Percentiles rank a stretch among this genome's conserved stretches.
phyloP scores from a whole-genome alignment of 2,329 filamentous ascomycete species.

The Emmonsia crescens region DNA sequence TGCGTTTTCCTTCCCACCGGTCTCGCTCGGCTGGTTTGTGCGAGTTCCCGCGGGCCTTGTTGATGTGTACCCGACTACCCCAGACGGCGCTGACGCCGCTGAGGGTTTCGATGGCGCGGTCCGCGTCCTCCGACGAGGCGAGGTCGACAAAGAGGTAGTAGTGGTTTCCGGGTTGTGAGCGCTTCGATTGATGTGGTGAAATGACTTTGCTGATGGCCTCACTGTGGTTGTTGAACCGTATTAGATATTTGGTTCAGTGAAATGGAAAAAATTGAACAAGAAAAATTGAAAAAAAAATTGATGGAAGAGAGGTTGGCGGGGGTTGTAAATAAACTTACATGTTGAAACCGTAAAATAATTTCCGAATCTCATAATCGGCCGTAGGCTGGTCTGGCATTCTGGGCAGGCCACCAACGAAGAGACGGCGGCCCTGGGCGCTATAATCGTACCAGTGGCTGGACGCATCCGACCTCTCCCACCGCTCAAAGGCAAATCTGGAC shows the following conservation, averaged over 20 bases:
- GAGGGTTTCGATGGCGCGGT: slow-evolving; percentile 39
- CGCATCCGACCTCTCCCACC: slow-evolving; percentile 34
- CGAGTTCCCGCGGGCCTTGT: slow-evolving; percentile 30
- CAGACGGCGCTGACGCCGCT: slow-evolving; percentile 31
- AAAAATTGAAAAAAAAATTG: not conserved
- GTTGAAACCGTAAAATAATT: slow-evolving; percentile 36
- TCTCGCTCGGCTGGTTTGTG: slow-evolving; percentile 21
- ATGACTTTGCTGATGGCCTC: slow-evolving; percentile 43
- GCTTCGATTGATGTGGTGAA: slow-evolving; percentile 48
- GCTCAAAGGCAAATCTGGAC: slow-evolving; percentile 25
- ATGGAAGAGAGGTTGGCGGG: not conserved
- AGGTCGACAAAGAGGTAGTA: slow-evolving; percentile 60
- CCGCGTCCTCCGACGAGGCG: slow-evolving; percentile 43
- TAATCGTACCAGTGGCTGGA: slow-evolving; percentile 23
- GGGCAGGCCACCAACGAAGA: slow-evolving; percentile 40
- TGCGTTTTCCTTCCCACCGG: slow-evolving; percentile 12
- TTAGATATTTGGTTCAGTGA: not conserved
- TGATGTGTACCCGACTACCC: slow-evolving; percentile 30
- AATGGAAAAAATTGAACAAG: no score
- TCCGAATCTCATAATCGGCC: slow-evolving; percentile 32
- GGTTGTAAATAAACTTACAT: slow-evolving; percentile 23
- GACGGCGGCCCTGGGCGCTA: slow-evolving; percentile 31
- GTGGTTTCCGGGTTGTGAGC: slow-evolving; percentile 42
- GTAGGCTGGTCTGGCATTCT: slow-evolving; percentile 32
- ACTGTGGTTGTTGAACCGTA: slow-evolving; percentile 15